Percentiles rank a stretch among this genome's conserved stretches.
phyloP scores from a whole-genome alignment of 768 basidiomycete genomes.

The Trametes coccinea region DNA sequence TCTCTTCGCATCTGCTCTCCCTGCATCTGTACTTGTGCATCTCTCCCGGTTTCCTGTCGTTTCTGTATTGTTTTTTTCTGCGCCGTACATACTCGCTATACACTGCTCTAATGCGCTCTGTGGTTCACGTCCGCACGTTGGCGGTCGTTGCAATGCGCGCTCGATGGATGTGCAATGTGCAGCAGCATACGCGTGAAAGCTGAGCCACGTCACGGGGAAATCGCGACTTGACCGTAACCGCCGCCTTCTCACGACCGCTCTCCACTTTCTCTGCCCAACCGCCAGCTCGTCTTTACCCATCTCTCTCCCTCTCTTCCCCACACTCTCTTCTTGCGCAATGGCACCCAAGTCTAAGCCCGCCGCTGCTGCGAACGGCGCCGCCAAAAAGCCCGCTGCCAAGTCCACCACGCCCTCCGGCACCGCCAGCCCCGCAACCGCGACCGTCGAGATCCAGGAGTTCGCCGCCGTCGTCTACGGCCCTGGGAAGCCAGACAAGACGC shows the following conservation, averaged over 20 bases:
- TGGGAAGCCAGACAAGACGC: conserved; percentile 81
- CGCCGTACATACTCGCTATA: conserved; percentile 11
- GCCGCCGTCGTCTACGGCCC: conserved; percentile 29
- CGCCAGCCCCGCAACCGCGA: conserved; percentile 36
- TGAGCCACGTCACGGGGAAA: conserved; percentile 31
- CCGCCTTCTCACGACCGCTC: conserved; percentile 18
- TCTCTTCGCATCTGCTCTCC: conserved; percentile 56
- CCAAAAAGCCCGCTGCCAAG: conserved; percentile 35
- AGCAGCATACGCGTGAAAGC: background rate
- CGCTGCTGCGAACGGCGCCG: conserved; percentile 42
- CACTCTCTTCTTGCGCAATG: conserved; percentile 33
- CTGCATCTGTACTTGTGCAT: conserved; percentile 21
- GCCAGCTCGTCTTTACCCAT: conserved; percentile 30
- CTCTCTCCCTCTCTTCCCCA: background rate
- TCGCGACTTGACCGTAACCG: conserved; percentile 14
- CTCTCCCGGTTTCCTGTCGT: conserved; percentile 14
- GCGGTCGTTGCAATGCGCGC: background rate
- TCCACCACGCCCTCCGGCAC: conserved; percentile 40
- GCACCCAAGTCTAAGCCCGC: conserved; percentile 58
- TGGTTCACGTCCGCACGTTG: too few species aligned
- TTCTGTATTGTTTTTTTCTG: conserved; percentile 19
- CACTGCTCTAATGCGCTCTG: conserved; percentile 9
- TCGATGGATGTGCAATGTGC: background rate
- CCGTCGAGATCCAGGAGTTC: conserved; percentile 25
- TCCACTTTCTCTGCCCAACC: conserved; percentile 26